Percentiles rank a stretch among this genome's conserved stretches.
phyloP scores from a whole-genome alignment of 139 green algal genomes.

The Parachlorella kessleri region DNA sequence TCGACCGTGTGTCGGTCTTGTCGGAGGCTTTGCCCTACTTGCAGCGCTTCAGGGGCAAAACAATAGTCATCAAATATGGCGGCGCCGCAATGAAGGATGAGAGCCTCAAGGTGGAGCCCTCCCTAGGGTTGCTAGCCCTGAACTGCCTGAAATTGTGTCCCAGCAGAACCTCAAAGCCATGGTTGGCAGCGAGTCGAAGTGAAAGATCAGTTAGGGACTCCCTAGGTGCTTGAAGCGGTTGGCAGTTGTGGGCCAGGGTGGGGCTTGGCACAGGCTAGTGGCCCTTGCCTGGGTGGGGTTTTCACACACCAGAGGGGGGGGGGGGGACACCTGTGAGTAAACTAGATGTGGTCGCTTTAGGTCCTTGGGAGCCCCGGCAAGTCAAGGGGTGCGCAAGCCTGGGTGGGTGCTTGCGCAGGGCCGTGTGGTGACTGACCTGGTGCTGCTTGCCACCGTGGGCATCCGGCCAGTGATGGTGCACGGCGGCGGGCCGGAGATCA shows the following conservation, averaged over 20 bases:
- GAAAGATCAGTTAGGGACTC: too few species aligned
- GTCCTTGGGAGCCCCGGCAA: too few species aligned
- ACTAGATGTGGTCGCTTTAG: background rate
- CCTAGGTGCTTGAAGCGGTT: too few species aligned
- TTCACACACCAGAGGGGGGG: too few species aligned
- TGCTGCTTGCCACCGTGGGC: constrained; percentile 93
- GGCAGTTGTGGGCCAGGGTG: too few species aligned
- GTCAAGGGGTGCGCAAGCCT: too few species aligned
- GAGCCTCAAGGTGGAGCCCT: constrained; percentile 85
- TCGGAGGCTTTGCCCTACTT: constrained; percentile 98
- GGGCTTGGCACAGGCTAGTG: too few species aligned
- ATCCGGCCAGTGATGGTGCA: constrained; percentile 96
- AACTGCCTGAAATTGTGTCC: too few species aligned
- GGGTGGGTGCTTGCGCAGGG: constrained; percentile 50
- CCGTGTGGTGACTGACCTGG: constrained; percentile 93
- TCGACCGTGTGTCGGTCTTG: constrained; percentile 87
- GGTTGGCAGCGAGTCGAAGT: too few species aligned
- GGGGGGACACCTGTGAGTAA: background rate
- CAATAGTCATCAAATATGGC: constrained; percentile 98
- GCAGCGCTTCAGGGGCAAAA: constrained; percentile 91
- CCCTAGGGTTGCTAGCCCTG: too few species aligned
- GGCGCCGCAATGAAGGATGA: constrained; percentile 98
- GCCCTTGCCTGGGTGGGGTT: too few species aligned
- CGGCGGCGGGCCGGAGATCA: constrained; percentile 99
- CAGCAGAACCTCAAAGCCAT: too few species aligned